Conservation (phyloP, 1,139 yeast genomes). For the Yueomyces sp. region DNA sequence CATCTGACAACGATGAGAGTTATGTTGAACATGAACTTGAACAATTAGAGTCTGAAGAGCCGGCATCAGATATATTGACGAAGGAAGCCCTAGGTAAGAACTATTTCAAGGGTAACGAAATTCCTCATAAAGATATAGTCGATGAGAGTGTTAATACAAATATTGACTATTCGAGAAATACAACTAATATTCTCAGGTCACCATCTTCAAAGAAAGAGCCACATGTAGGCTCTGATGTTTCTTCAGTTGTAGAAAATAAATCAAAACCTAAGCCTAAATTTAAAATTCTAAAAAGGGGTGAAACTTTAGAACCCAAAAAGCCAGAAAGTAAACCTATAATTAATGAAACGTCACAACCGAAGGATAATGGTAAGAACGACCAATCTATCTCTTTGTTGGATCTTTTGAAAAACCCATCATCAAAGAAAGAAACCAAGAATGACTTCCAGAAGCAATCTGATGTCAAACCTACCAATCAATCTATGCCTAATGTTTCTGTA, state of each 20-base stretch:
- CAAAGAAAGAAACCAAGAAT: no score
- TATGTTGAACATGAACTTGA: constrained; percentile 5
- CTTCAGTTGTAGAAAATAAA: not conserved
- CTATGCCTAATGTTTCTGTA: no score
- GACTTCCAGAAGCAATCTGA: no score
- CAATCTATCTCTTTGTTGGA: no score
- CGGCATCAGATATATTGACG: constrained; percentile 1
- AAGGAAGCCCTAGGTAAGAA: constrained; percentile 6
- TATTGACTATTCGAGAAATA: not conserved
- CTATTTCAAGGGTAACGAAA: constrained; percentile 17
- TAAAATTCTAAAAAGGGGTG: constrained; percentile 26
- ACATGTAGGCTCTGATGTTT: no score
- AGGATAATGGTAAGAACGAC: no score
- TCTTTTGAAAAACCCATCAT: no score
- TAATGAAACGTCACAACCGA: no score
- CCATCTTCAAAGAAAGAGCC: no score
- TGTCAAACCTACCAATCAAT: no score
- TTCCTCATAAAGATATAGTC: constrained; percentile 29
- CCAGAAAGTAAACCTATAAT: no score
- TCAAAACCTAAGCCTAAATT: constrained; percentile 15
- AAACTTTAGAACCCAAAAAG: constrained; percentile 8
- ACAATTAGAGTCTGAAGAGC: constrained; percentile 6
- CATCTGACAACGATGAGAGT: constrained; percentile 5
- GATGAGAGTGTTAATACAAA: constrained; percentile 7
- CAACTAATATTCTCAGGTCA: not conserved